Percentiles rank a stretch among this genome's conserved stretches.
phyloP scores from a whole-genome alignment of 2,329 filamentous ascomycete genomes.

The Monilinia laxa region DNA sequence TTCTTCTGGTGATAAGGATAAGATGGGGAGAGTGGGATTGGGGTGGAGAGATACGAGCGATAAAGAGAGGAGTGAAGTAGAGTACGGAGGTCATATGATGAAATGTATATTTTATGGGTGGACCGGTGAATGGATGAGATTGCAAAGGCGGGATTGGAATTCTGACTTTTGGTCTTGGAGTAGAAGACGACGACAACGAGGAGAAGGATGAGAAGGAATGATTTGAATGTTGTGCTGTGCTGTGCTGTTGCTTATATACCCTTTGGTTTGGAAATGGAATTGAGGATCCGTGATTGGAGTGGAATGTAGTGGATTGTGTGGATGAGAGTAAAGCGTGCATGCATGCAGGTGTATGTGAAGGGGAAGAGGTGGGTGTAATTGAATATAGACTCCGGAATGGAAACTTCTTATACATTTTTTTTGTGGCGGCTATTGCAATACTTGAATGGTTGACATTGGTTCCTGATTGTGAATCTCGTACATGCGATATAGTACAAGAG shows the following conservation, averaged over 20 bases:
- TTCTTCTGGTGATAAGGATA: constrained; percentile 6
- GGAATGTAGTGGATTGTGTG: neutral
- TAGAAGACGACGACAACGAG: neutral
- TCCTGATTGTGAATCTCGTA: neutral
- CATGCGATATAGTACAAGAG: neutral
- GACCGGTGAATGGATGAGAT: neutral
- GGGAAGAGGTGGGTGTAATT: constrained; percentile 7
- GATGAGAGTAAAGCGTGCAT: neutral
- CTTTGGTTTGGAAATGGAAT: constrained; percentile 19
- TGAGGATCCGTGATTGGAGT: neutral
- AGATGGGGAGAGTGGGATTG: neutral
- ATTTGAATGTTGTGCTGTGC: neutral
- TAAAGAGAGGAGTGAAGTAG: neutral
- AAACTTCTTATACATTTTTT: constrained; percentile 3
- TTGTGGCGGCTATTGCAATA: neutral
- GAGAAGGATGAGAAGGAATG: too few relatives aligned
- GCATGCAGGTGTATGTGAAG: neutral
- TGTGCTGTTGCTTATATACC: constrained; percentile 24
- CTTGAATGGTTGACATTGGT: neutral
- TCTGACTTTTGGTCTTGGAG: neutral
- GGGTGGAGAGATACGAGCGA: neutral
- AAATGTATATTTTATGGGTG: constrained; percentile 6
- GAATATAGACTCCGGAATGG: constrained; percentile 23
- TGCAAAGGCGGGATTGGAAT: constrained; percentile 4
- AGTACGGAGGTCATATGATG: neutral